Evolutionary conservation across 495 filamentous ascomycete genomes (phyloP).

Genomic region (Aspergillus funiculosus): DNA sequence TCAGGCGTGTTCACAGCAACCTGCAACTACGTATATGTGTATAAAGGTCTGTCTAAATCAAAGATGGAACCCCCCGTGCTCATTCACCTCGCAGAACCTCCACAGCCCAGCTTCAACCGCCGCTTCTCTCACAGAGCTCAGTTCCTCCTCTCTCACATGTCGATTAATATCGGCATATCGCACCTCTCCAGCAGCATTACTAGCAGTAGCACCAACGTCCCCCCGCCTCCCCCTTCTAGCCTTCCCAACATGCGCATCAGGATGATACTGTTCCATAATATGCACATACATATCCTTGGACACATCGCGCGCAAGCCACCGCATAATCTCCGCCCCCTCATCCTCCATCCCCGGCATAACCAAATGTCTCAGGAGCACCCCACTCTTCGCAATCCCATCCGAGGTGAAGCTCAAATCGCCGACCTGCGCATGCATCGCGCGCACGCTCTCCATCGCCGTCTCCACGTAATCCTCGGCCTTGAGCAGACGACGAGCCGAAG

Average conservation of each 20-base stretch:
- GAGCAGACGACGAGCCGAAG: conserved; percentile 59
- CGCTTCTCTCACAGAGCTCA: conserved; percentile 53
- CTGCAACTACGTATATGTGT: too few species aligned
- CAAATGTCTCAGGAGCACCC: conserved; percentile 65
- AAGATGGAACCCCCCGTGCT: conserved; percentile 65
- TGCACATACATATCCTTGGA: conserved; percentile 64
- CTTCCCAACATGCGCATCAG: conserved; percentile 71
- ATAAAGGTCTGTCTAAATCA: conserved; percentile 31
- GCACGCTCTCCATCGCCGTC: conserved; percentile 63
- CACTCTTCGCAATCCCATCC: conserved; percentile 69
- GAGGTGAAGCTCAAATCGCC: conserved; percentile 70
- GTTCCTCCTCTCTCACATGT: conserved; percentile 55
- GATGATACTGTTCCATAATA: conserved; percentile 75
- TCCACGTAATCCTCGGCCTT: conserved; percentile 67
- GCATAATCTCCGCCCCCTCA: conserved; percentile 63
- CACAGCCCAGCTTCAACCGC: conserved; percentile 65
- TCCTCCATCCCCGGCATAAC: conserved; percentile 71
- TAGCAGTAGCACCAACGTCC: conserved; percentile 27
- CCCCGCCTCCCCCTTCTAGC: conserved; percentile 31
- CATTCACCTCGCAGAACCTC: conserved; percentile 66
- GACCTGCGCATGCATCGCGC: conserved; percentile 69
- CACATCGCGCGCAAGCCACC: conserved; percentile 60
- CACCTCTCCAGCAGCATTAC: conserved; percentile 36
- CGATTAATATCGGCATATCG: conserved; percentile 74
- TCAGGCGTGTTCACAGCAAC: too few species aligned